Evolutionary conservation across 1,284 basidiomycete species (phyloP).

Genomic region (Exobasidium cylindrosporum): DNA sequence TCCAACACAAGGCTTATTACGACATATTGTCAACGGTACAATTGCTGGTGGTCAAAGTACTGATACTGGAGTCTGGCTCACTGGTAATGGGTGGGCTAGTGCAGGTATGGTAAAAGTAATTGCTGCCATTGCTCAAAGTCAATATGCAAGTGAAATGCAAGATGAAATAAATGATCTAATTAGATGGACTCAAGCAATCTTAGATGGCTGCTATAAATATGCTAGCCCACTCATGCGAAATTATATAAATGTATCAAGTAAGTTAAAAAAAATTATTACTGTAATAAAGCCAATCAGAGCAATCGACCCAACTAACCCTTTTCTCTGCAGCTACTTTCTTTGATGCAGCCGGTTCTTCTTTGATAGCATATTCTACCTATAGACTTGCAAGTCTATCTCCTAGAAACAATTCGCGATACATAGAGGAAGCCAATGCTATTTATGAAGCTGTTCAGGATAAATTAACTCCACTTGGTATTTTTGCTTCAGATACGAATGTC

Average conservation of each 20-base stretch:
- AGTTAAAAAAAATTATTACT: neutral
- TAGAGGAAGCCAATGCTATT: conserved; percentile 31
- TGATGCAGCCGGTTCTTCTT: conserved; percentile 41
- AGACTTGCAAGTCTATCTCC: conserved; percentile 23
- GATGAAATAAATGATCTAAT: conserved; percentile 65
- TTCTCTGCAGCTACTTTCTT: conserved; percentile 25
- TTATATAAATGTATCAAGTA: conserved; percentile 35
- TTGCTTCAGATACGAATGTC: conserved; percentile 27
- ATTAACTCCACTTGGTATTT: conserved; percentile 30
- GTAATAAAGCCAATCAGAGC: neutral
- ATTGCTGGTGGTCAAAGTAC: conserved; percentile 41
- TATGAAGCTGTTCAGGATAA: conserved; percentile 34
- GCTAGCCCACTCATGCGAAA: conserved; percentile 56
- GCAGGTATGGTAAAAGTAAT: conserved; percentile 80
- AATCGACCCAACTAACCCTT: neutral
- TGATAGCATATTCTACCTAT: conserved; percentile 46
- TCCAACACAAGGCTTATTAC: conserved; percentile 47
- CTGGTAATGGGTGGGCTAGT: conserved; percentile 81
- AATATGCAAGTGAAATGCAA: conserved; percentile 60
- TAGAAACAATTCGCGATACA: conserved; percentile 15
- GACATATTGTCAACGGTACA: conserved; percentile 38
- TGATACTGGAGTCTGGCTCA: conserved; percentile 61
- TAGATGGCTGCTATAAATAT: conserved; percentile 66
- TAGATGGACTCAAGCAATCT: conserved; percentile 70
- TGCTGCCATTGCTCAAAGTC: conserved; percentile 68